Percentiles rank a stretch among this genome's conserved stretches.
Evolutionary conservation across 2,329 filamentous ascomycete genomes (phyloP).

Genomic region (Talaromyces sp.): DNA sequence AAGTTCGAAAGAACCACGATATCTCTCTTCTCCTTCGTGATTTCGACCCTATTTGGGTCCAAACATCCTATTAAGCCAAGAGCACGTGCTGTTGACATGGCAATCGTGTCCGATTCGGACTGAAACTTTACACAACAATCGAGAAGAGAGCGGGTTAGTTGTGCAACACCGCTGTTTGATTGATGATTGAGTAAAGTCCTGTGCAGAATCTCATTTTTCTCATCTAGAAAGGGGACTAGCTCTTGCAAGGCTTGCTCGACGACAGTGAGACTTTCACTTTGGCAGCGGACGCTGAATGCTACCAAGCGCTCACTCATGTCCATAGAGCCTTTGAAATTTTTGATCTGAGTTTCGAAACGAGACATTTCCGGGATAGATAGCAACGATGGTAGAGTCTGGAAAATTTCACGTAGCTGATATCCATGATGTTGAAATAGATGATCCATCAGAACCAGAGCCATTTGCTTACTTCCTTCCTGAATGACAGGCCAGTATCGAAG

Average conservation of each 20-base stretch:
- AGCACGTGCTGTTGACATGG: slow-evolving; percentile 71
- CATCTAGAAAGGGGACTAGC: slow-evolving; percentile 67
- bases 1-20: slow-evolving; percentile 89
- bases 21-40: slow-evolving; percentile 71
- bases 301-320: slow-evolving; percentile 65
- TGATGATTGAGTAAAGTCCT: slow-evolving; percentile 78
- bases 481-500: slow-evolving; percentile 74
- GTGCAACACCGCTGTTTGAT: slow-evolving; percentile 68
- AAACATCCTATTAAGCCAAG: slow-evolving; percentile 87
- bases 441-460: slow-evolving; percentile 61
- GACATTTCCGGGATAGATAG: slow-evolving; percentile 65
- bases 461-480: slow-evolving; percentile 56
- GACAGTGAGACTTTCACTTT: slow-evolving; percentile 81
- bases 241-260: slow-evolving; percentile 78
- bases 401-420: slow-evolving; percentile 60
- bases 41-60: slow-evolving; percentile 85
- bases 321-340: slow-evolving; percentile 61
- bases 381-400: slow-evolving; percentile 75
- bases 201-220: slow-evolving; percentile 74
- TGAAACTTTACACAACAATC: slow-evolving; percentile 83
- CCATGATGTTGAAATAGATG: slow-evolving; percentile 63
- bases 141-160: slow-evolving; percentile 72
- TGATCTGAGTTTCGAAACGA: slow-evolving; percentile 64
- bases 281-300: slow-evolving; percentile 69
- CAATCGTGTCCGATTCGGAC: slow-evolving; percentile 62